These are phyloP conservation scores for Coemansia sp. DNA, from an alignment of 192 early-diverging fungal species.

Conservation along the genomic window DNA sequence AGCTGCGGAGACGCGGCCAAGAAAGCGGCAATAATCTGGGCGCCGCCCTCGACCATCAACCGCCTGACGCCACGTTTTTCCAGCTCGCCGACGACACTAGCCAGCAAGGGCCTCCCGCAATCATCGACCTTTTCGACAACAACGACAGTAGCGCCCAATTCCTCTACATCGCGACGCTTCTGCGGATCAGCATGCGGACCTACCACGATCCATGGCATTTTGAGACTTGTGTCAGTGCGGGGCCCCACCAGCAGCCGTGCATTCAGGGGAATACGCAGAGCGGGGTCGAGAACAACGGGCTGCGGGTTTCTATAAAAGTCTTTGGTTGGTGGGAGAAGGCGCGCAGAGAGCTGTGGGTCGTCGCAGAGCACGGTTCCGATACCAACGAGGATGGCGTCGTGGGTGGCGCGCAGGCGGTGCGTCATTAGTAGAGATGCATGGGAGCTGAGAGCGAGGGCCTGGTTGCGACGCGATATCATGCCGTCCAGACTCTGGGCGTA, in stretches of 20 bases:
- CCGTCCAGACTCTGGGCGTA: slow-evolving; percentile 90
- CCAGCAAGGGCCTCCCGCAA: slow-evolving; percentile 6
- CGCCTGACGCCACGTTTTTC: slow-evolving; percentile 37
- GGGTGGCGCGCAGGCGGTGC: slow-evolving; percentile 66
- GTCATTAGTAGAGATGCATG: slow-evolving; percentile 74
- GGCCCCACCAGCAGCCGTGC: slow-evolving; percentile 55
- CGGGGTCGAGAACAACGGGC: slow-evolving; percentile 77
- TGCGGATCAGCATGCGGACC: slow-evolving; percentile 18
- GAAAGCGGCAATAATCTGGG: slow-evolving; percentile 67
- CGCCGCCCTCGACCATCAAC: slow-evolving; percentile 91
- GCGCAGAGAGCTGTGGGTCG: slow-evolving; percentile 66
- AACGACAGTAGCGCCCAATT: slow-evolving; percentile 61
- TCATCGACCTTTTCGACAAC: slow-evolving; percentile 13
- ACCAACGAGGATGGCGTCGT: slow-evolving; percentile 86
- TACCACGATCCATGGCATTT: slow-evolving; percentile 61
- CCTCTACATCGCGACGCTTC: slow-evolving; percentile 47
- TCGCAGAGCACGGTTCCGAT: slow-evolving; percentile 78
- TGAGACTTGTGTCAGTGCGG: slow-evolving; percentile 36
- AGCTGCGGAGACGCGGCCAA: slow-evolving; percentile 24
- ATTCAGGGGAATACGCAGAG: slow-evolving; percentile 58
- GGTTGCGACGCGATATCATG: slow-evolving; percentile 59
- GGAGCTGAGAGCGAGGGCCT: slow-evolving; percentile 70
- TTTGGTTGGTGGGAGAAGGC: slow-evolving; percentile 10
- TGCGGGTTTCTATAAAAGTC: slow-evolving; percentile 50
- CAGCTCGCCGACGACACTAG: slow-evolving; percentile 18